Conservation (phyloP, 768 basidiomycete species). For the Auriscalpium vulgare region DNA sequence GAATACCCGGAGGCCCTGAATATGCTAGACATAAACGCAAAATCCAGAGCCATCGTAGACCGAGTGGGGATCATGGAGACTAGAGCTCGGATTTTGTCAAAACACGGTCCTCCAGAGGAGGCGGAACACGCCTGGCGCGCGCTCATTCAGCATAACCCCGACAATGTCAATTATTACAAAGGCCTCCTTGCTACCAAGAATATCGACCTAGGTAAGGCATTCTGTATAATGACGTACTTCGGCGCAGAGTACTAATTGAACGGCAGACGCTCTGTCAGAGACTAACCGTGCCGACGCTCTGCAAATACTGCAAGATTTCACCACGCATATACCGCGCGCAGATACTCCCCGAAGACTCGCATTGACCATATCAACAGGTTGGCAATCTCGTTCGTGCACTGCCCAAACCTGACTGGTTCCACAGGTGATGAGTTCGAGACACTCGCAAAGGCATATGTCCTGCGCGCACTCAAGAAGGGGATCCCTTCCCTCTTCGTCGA, state of each 20-base stretch:
- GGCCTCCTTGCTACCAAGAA: constrained; percentile 63
- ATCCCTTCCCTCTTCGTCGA: constrained; percentile 92
- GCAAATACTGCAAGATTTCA: constrained; percentile 49
- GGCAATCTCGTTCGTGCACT: neutral
- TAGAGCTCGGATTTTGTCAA: constrained; percentile 73
- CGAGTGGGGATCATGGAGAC: constrained; percentile 58
- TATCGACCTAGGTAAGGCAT: constrained; percentile 48
- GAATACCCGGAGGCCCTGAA: constrained; percentile 51
- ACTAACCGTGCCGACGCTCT: constrained; percentile 47
- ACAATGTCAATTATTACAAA: constrained; percentile 72
- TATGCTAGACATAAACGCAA: constrained; percentile 56
- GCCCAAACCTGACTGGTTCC: neutral
- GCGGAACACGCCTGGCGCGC: constrained; percentile 77
- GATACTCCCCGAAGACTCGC: constrained; percentile 67
- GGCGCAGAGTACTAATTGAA: neutral
- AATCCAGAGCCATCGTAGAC: constrained; percentile 62
- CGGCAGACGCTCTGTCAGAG: constrained; percentile 36
- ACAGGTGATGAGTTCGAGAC: constrained; percentile 63
- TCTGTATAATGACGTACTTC: neutral
- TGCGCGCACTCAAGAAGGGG: constrained; percentile 67
- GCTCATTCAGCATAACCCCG: constrained; percentile 80
- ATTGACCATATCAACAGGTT: constrained; percentile 55
- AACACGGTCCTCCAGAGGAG: constrained; percentile 50
- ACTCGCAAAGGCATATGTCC: constrained; percentile 60
- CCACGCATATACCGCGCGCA: constrained; percentile 56